Percentiles rank a stretch among this genome's conserved stretches.
These are phyloP conservation scores for Alternaria sp. DNA, from an alignment of 2,329 filamentous ascomycete genomes.

Conservation along the genomic window DNA sequence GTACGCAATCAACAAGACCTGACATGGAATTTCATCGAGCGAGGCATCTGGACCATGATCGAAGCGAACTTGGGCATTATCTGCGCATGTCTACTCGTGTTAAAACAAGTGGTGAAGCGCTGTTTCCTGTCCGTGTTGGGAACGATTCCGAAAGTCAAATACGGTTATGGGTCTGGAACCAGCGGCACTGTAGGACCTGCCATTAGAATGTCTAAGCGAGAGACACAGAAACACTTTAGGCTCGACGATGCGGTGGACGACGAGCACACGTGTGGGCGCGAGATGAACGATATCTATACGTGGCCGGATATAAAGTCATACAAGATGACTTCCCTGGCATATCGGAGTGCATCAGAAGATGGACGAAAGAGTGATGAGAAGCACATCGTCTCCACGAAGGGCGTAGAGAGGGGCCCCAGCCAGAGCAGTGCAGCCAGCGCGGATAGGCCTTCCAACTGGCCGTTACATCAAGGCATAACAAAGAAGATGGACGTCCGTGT, in stretches of 20 bases:
- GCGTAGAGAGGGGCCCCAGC: background rate
- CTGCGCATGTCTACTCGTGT: slow-evolving; percentile 14
- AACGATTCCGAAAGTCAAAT: background rate
- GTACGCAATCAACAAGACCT: slow-evolving; percentile 14
- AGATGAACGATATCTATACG: background rate
- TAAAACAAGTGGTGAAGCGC: slow-evolving; percentile 8
- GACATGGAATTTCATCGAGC: slow-evolving; percentile 14
- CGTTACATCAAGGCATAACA: background rate
- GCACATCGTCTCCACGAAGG: background rate
- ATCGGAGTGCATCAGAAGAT: background rate
- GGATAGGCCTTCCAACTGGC: background rate
- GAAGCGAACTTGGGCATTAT: slow-evolving; percentile 17
- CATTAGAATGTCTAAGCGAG: background rate
- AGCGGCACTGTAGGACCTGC: background rate
- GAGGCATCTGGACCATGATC: slow-evolving; percentile 13
- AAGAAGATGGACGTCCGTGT: slow-evolving; percentile 1
- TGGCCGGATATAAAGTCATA: background rate
- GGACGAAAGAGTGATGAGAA: background rate
- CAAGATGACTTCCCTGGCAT: background rate
- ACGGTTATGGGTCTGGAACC: background rate
- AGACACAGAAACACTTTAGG: background rate
- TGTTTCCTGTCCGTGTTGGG: background rate
- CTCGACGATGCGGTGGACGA: background rate
- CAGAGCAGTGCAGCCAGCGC: background rate
- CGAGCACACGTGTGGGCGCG: background rate